Conservation (phyloP, 176 grass and related monocot species). For the Eragrostis nindensis region DNA sequence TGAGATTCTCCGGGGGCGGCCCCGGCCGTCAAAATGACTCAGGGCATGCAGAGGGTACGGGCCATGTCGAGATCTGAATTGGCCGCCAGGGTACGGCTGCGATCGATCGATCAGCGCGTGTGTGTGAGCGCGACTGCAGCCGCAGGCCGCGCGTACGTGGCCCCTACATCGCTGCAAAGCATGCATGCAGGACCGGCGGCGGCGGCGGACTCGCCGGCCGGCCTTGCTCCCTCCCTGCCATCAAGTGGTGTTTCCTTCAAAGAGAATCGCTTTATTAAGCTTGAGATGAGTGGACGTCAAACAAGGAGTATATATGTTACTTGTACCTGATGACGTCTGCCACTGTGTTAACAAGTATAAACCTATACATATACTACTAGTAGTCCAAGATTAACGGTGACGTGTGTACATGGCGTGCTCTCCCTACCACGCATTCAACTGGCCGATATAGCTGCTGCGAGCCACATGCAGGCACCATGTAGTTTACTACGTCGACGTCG, state of each 20-base stretch:
- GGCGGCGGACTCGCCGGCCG: slow-evolving; percentile 6
- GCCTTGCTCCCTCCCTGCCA: neutral
- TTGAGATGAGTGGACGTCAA: neutral
- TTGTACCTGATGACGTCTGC: neutral
- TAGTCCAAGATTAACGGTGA: neutral
- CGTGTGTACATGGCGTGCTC: neutral
- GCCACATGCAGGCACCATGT: neutral
- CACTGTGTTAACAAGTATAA: neutral
- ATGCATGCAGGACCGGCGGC: neutral
- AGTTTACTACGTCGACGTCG: neutral
- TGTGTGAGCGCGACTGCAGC: neutral
- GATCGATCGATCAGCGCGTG: neutral
- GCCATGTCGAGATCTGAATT: slow-evolving; percentile 46
- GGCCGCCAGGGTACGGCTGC: slow-evolving; percentile 37
- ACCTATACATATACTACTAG: no score
- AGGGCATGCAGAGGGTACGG: slow-evolving; percentile 42
- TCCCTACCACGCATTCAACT: neutral
- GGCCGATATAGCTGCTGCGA: neutral
- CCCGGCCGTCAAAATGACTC: slow-evolving; percentile 47
- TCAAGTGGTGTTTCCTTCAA: neutral
- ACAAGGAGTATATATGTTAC: neutral
- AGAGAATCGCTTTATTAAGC: neutral
- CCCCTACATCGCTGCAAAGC: neutral
- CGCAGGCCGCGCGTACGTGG: neutral
- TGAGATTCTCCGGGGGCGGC: slow-evolving; percentile 51